Base-by-base conservation (phyloP, 2,329 filamentous ascomycete genomes). In the Penicillium decumbens region DNA sequence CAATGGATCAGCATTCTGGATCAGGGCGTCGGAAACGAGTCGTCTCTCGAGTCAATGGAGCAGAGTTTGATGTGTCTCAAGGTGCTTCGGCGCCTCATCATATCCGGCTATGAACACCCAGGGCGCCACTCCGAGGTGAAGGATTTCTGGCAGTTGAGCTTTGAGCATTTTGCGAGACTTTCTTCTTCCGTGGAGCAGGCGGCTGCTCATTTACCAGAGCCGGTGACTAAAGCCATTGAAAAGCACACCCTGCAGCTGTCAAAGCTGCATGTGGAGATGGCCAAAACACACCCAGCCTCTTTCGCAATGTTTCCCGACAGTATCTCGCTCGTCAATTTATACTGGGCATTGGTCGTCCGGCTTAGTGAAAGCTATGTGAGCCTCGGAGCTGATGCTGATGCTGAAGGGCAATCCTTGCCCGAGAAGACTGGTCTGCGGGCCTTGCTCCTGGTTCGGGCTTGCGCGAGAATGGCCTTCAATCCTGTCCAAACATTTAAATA, bases 201-300 rank as follows among this genome's bases (percentile, higher is more conserved):
- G 44, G 77, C 78, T 56, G 75, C 77, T n/a, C 71, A 80, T 2
- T 71, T 84, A 1, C 67, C 76, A 1, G 66, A 72, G 3, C 69
- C 73, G 3, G 78, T 83, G 23, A 80, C 81, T 50, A 80, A 79
- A 30, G 65, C 86, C 23, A 74, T 95, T n/a, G 87, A 88, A 57
- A 95, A 90, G 65, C 91, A 96, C 65, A 76, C 95, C 2, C 73
- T 96, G 37, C 91, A 97, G 65, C 85, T 97, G 43, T 85, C 91
- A 3, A 98, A 97, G 70, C 75, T 98, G 3, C 93, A 97, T 66
- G 78, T 95, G 33, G 85, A 89, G 48, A 92, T 97, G 85, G 83
- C 89, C 1, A 82, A 82, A 43, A 74, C 77, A 4, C 90, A 95
- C 66, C 84, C 91, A 1, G 84, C 87, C 3, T 88, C 89, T 47